Evolutionary conservation across 768 basidiomycete genomes (phyloP).

Genomic region (Pleurotus sapidus): DNA sequence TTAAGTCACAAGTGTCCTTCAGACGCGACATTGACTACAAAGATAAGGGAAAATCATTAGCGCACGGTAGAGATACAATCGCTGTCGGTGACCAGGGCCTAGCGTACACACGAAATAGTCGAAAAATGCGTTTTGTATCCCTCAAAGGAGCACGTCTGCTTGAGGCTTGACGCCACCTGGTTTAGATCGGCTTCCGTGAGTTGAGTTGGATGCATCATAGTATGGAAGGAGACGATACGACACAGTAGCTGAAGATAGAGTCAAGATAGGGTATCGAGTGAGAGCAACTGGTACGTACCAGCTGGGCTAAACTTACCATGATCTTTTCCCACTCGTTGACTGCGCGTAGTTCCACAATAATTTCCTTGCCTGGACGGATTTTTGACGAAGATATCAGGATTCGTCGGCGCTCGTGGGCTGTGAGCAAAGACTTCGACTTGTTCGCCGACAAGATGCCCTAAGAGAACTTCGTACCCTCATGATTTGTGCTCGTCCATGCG

Average conservation of each 20-base stretch:
- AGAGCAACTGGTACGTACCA: conserved; percentile 44
- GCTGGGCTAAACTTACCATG: conserved; percentile 98
- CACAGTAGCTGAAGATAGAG: conserved; percentile 67
- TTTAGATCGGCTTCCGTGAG: conserved; percentile 52
- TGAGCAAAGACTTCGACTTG: conserved; percentile 60
- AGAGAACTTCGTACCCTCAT: conserved; percentile 55
- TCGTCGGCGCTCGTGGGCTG: conserved; percentile 61
- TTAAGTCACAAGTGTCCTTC: conserved; percentile 75
- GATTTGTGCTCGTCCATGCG: conserved; percentile 61
- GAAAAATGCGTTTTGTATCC: conserved; percentile 74
- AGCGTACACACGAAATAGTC: conserved; percentile 90
- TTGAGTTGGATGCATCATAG: conserved; percentile 50
- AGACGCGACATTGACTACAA: conserved; percentile 82
- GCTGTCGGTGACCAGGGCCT: too few relatives aligned
- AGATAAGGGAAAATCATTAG: conserved; percentile 9
- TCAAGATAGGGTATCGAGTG: background rate
- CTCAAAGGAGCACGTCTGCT: conserved; percentile 42
- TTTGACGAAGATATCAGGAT: conserved; percentile 84
- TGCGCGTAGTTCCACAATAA: conserved; percentile 86
- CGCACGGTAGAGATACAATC: too few relatives aligned
- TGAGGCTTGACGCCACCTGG: too few relatives aligned
- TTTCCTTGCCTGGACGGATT: conserved; percentile 84
- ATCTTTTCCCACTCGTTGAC: conserved; percentile 91
- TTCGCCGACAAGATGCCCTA: conserved; percentile 76
- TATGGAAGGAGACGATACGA: conserved; percentile 91